These are phyloP conservation scores for Leccinum rimulosum DNA, from an alignment of 768 basidiomycete species.

Conservation along the genomic window DNA sequence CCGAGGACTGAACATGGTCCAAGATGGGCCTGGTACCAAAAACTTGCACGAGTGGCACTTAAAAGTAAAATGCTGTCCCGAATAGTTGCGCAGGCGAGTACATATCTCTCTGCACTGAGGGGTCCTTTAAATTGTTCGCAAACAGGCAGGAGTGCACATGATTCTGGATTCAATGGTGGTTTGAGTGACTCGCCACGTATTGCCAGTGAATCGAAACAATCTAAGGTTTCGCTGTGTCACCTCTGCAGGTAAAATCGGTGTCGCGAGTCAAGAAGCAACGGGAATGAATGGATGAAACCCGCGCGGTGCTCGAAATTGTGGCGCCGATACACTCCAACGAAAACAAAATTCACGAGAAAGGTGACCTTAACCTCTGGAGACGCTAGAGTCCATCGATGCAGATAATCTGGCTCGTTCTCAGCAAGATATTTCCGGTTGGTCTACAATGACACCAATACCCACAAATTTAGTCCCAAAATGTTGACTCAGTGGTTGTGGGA, in stretches of 20 bases:
- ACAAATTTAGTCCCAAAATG: no score
- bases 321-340: neutral
- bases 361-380: no score
- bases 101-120: neutral
- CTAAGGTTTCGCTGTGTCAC: neutral
- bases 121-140: neutral
- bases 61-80: neutral
- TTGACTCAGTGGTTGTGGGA: no score
- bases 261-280: neutral
- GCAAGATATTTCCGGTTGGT: no score
- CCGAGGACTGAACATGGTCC: neutral
- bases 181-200: neutral
- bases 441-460: no score
- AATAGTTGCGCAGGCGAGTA: constrained; percentile 9
- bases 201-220: neutral
- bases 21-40: neutral
- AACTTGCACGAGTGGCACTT: neutral
- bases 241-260: neutral
- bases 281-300: neutral
- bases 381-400: no score
- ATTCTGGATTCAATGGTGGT: neutral
- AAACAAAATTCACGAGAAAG: no score
- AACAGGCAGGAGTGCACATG: neutral
- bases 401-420: no score
- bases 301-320: neutral